Evolutionary conservation across 352 stramenopile species (phyloP).

Genomic region (Pythium insidiosum): DNA sequence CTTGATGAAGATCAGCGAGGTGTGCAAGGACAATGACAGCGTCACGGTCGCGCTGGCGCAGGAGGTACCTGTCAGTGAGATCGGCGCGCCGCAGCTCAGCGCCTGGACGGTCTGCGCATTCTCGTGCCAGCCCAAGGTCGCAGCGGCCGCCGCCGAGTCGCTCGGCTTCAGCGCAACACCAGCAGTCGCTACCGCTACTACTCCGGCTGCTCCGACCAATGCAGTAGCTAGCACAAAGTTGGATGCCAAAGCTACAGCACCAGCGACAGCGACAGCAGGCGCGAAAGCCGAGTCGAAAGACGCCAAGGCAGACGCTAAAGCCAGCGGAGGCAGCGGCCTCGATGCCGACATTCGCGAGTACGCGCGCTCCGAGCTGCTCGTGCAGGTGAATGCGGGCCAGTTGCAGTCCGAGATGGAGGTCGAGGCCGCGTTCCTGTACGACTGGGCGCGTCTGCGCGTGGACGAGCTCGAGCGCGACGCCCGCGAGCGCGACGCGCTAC

Average conservation of each 20-base stretch:
- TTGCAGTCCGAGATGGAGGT: constrained; percentile 77
- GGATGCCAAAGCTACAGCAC: not conserved
- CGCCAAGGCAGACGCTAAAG: constrained; percentile 7
- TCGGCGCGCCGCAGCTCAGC: constrained; percentile 59
- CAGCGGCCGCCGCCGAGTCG: too few species aligned
- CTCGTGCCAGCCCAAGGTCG: constrained; percentile 16
- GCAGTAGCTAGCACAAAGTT: not conserved
- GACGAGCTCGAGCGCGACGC: constrained; percentile 47
- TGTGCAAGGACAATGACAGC: constrained; percentile 66
- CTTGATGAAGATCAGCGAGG: constrained; percentile 43
- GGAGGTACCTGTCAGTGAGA: constrained; percentile 76
- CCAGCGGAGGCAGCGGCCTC: constrained; percentile 18
- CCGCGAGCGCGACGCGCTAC: constrained; percentile 35
- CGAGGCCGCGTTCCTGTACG: constrained; percentile 74
- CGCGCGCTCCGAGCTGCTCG: constrained; percentile 51
- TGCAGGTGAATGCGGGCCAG: constrained; percentile 69
- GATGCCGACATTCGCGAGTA: constrained; percentile 58
- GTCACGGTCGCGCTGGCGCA: constrained; percentile 64
- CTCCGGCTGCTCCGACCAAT: too few species aligned
- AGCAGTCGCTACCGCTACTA: too few species aligned
- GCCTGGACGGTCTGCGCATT: constrained; percentile 61
- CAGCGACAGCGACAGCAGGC: not conserved
- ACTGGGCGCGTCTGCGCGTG: constrained; percentile 46
- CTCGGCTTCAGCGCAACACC: not conserved
- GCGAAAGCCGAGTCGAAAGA: constrained; percentile 6